A percentile compares a stretch with the other conserved stretches of the same genome.
These are phyloP conservation scores for Skeletonema grethae DNA, from an alignment of 108 stramenopile species.

Conservation along the genomic window DNA sequence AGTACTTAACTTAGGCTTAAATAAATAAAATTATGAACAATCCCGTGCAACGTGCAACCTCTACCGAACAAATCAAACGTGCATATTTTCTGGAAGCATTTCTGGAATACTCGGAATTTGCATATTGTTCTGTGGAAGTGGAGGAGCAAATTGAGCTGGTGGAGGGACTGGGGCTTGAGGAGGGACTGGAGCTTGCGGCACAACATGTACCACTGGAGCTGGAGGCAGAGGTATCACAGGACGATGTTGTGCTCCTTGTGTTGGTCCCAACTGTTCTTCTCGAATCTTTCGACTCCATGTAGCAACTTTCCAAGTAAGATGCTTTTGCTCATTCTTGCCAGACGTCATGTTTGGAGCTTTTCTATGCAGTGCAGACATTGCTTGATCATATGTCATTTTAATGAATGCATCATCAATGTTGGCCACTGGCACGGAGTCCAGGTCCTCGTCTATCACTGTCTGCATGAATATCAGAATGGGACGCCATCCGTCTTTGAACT, in stretches of 20 bases:
- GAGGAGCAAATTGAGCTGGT: not conserved
- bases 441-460: conserved; percentile 12
- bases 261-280: conserved; percentile 4
- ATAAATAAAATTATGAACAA: conserved; percentile 1
- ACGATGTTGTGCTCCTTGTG: not conserved
- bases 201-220: not conserved
- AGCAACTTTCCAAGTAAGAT: conserved; percentile 20
- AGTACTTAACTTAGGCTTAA: not conserved
- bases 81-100: not conserved
- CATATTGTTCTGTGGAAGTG: not conserved
- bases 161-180: not conserved
- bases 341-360: conserved; percentile 17
- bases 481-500: conserved; percentile 42
- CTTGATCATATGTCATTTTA: conserved; percentile 7
- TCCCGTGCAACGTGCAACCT: not conserved
- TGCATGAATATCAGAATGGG: conserved; percentile 32
- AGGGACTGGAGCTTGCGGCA: not conserved
- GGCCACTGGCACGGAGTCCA: conserved; percentile 9
- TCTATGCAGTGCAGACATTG: conserved; percentile 5
- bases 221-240: not conserved
- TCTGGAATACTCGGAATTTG: not conserved
- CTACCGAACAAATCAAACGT: not conserved
- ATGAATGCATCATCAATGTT: conserved; percentile 10
- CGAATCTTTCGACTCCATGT: conserved; percentile 33
- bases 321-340: conserved; percentile 18